Percentiles rank a stretch among this genome's conserved stretches.
These are phyloP conservation scores for Phytopythium chamaehyphon DNA, from an alignment of 352 stramenopile species.

Conservation along the genomic window DNA sequence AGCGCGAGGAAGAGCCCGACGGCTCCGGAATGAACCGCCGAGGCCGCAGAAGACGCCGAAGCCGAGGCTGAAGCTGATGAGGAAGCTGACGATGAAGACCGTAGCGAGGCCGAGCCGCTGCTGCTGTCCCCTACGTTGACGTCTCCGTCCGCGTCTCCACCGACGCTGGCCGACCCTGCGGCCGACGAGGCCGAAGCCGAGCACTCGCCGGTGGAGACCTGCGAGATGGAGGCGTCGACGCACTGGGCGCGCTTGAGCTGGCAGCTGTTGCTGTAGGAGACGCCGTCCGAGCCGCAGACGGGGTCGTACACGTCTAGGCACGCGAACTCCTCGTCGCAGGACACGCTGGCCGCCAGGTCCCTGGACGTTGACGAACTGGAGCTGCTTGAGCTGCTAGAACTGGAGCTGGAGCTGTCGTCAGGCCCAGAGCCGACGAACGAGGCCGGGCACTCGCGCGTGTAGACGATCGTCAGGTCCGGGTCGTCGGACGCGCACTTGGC, in stretches of 20 bases:
- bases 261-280: conserved; percentile 47
- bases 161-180: conserved; percentile 4
- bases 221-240: conserved; percentile 14
- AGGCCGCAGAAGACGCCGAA: background rate
- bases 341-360: background rate
- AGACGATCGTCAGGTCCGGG: conserved; percentile 19
- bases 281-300: conserved; percentile 41
- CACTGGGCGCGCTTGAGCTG: conserved; percentile 20
- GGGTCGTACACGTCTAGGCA: conserved; percentile 23
- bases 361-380: background rate
- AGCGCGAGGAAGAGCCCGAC: background rate
- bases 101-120: background rate
- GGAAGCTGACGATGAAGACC: conserved; percentile 3
- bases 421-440: background rate
- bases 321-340: conserved; percentile 18
- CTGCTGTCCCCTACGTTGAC: background rate
- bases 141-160: background rate
- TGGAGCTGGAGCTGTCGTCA: conserved; percentile 5
- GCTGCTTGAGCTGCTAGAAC: conserved; percentile 2
- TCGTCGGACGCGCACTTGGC: conserved; percentile 25
- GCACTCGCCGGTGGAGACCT: conserved; percentile 21
- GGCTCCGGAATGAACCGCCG: background rate
- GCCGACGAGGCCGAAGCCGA: too few relatives aligned
- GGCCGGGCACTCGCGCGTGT: conserved; percentile 15
- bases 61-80: background rate